Evolutionary conservation across 2,329 filamentous ascomycete species (phyloP).

Genomic region (Sphaerulina vaccinii): DNA sequence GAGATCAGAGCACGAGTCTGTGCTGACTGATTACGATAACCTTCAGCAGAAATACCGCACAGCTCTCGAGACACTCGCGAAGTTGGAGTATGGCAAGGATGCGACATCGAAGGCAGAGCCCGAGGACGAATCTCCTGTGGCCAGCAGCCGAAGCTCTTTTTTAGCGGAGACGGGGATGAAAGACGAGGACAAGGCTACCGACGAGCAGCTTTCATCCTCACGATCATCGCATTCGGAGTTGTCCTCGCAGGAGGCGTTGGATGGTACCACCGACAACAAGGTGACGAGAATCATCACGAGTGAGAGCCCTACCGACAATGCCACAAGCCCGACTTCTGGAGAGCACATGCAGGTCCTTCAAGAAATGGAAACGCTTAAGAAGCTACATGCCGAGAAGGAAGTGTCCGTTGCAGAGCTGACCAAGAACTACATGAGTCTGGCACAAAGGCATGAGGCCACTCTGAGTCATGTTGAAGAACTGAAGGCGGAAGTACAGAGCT

Average conservation of each 20-base stretch:
- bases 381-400: constrained; percentile 73
- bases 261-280: constrained; percentile 40
- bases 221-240: constrained; percentile 92
- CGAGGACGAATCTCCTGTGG: constrained; percentile 54
- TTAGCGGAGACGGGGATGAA: constrained; percentile 73
- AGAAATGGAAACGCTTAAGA: constrained; percentile 71
- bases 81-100: constrained; percentile 68
- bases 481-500: constrained; percentile 79
- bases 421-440: constrained; percentile 77
- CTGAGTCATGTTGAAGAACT: constrained; percentile 87
- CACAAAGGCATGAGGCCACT: constrained; percentile 76
- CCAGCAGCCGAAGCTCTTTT: constrained; percentile 72
- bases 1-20: constrained; percentile 83
- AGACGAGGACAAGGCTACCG: constrained; percentile 61
- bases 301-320: constrained; percentile 18
- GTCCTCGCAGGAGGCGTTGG: constrained; percentile 78
- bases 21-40: constrained; percentile 71
- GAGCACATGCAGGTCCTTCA: constrained; percentile 57
- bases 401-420: constrained; percentile 69
- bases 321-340: constrained; percentile 36
- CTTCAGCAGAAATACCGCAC: constrained; percentile 90
- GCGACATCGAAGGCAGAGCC: constrained; percentile 53
- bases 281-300: constrained; percentile 12
- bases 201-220: constrained; percentile 71
- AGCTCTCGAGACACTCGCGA: constrained; percentile 74